phyloP scores from a whole-genome alignment of 139 green algal species.

The Auxenochlorella pyrenoidosa region DNA sequence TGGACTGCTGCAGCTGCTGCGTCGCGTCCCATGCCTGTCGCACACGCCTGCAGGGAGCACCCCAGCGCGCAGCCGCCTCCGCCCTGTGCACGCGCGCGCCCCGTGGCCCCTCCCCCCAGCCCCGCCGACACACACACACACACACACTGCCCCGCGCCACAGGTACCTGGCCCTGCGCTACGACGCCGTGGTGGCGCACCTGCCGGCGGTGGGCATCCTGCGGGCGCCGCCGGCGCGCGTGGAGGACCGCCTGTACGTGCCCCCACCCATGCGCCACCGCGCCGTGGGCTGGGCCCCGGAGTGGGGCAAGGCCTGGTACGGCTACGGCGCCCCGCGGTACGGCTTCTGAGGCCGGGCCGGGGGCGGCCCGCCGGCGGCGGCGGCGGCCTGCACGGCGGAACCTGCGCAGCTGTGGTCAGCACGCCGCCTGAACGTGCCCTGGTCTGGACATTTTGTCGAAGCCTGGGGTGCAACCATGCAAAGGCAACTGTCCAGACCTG shows the following conservation, averaged over 20 bases:
- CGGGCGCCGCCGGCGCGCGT: conserved; percentile 14
- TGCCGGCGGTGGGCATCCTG: conserved; percentile 27
- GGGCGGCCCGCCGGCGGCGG: background rate
- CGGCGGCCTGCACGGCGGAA: background rate
- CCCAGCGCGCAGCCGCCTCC: too few species aligned
- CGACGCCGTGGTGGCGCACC: conserved; percentile 21
- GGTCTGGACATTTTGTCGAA: too few species aligned
- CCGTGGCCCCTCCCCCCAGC: too few species aligned
- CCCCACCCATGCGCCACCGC: conserved; percentile 31
- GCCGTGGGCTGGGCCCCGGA: conserved; percentile 41
- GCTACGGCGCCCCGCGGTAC: conserved; percentile 38
- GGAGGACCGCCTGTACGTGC: conserved; percentile 40
- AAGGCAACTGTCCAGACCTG: too few species aligned
- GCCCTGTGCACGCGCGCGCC: too few species aligned
- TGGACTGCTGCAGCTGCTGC: too few species aligned
- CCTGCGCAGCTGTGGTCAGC: too few species aligned
- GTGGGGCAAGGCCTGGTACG: conserved; percentile 47
- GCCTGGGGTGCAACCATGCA: too few species aligned
- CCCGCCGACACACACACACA: background rate
- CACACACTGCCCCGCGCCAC: background rate
- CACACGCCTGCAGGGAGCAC: too few species aligned
- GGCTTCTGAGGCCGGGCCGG: background rate
- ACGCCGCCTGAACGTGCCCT: too few species aligned
- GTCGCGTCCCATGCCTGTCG: too few species aligned
- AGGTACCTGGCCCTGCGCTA: conserved; percentile 38